A percentile compares a stretch with the other conserved stretches of the same genome.
phyloP scores from a whole-genome alignment of 148 eudicot genomes.

The Arctostaphylos glauca region DNA sequence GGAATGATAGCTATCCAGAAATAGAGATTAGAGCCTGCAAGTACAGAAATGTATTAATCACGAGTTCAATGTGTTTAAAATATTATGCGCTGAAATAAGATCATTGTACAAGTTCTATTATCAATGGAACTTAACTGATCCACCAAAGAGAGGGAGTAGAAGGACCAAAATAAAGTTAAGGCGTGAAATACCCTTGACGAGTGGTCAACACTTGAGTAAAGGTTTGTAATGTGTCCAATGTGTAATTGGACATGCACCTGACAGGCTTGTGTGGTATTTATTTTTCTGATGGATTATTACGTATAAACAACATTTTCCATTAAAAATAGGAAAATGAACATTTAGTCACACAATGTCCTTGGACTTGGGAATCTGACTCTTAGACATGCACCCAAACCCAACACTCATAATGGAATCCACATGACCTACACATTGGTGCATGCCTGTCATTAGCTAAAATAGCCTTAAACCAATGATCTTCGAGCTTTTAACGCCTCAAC shows the following conservation, averaged over 20 bases:
- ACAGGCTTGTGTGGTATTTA: neutral
- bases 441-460: neutral
- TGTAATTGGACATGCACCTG: neutral
- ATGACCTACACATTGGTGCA: neutral
- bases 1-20: conserved; percentile 98
- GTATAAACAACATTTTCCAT: neutral
- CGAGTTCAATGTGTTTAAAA: neutral
- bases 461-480: neutral
- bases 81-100: neutral
- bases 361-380: conserved; percentile 1
- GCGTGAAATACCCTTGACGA: neutral
- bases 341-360: neutral
- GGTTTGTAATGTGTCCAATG: neutral
- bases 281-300: neutral
- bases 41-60: conserved; percentile 7
- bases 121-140: neutral
- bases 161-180: neutral
- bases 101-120: neutral
- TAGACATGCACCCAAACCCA: neutral
- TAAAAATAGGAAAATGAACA: neutral
- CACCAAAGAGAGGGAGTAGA: neutral
- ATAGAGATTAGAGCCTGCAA: conserved; percentile 93
- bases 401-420: neutral
- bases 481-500: neutral
- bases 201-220: neutral